These are phyloP conservation scores for Casuarina cunninghamiana DNA, from an alignment of 306 rosid species.

Conservation along the genomic window DNA sequence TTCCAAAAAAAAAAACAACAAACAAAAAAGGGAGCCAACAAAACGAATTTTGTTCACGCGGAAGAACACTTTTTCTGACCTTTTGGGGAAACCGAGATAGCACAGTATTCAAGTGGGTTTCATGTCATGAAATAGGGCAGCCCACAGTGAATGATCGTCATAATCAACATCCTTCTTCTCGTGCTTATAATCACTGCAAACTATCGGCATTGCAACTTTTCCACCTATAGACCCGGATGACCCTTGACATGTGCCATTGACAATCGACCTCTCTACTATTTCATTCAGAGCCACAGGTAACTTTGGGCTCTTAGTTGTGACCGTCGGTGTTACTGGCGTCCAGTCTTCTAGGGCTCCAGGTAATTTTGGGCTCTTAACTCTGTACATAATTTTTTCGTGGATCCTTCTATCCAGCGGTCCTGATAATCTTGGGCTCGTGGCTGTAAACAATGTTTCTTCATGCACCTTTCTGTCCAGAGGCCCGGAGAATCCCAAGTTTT, in stretches of 20 bases:
- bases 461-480: slow-evolving; percentile 33
- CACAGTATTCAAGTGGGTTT: slow-evolving; percentile 62
- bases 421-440: slow-evolving; percentile 53
- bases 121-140: slow-evolving; percentile 77
- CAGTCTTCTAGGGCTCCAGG: slow-evolving; percentile 43
- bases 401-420: slow-evolving; percentile 45
- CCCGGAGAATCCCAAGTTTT: slow-evolving; percentile 45
- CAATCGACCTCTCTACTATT: slow-evolving; percentile 9
- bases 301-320: neutral
- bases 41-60: slow-evolving; percentile 1
- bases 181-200: slow-evolving; percentile 39
- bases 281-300: neutral
- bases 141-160: slow-evolving; percentile 74
- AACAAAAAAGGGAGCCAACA: neutral
- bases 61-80: too few relatives aligned
- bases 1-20: too few relatives aligned
- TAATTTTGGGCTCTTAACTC: slow-evolving; percentile 32
- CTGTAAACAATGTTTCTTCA: slow-evolving; percentile 20
- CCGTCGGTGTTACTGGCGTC: neutral
- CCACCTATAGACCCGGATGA: slow-evolving; percentile 23
- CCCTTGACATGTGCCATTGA: slow-evolving; percentile 40
- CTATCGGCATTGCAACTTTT: slow-evolving; percentile 46
- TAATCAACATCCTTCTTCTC: slow-evolving; percentile 39
- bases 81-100: neutral
- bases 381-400: slow-evolving; percentile 23